Evolutionary conservation across 1,284 basidiomycete species (phyloP).

Genomic region (Afroboletus lepidellus): DNA sequence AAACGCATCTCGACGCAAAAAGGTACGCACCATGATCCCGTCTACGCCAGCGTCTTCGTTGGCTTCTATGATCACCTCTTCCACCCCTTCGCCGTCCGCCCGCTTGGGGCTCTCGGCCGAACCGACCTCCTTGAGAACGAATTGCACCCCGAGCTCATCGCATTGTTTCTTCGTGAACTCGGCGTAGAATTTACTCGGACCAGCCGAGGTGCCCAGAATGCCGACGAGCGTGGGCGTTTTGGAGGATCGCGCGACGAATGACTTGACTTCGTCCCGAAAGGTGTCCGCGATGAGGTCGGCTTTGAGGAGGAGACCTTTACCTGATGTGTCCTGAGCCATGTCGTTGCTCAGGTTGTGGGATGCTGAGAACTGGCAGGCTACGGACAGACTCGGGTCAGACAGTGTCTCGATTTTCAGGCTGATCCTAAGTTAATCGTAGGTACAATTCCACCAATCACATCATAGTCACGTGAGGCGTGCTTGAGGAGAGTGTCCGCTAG

Average conservation of each 20-base stretch:
- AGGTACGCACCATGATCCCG: constrained; percentile 86
- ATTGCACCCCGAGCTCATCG: constrained; percentile 84
- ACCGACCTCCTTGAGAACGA: constrained; percentile 74
- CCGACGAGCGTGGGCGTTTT: constrained; percentile 81
- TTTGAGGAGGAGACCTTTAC: constrained; percentile 75
- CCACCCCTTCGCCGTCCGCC: constrained; percentile 70
- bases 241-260: constrained; percentile 40
- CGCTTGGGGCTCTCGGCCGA: constrained; percentile 49
- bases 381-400: constrained; percentile 14
- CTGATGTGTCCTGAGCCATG: constrained; percentile 32
- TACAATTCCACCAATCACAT: not conserved
- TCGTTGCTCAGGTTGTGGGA: not conserved
- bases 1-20: not conserved
- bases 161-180: constrained; percentile 94
- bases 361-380: too few relatives aligned
- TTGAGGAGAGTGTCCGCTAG: not conserved
- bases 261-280: constrained; percentile 68
- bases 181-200: constrained; percentile 88
- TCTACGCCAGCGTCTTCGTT: constrained; percentile 85
- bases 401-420: not conserved
- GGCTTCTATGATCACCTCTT: constrained; percentile 93
- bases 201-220: constrained; percentile 85
- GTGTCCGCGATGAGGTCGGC: constrained; percentile 67
- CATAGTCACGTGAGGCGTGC: constrained; percentile 1
- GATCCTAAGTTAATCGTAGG: not conserved